A percentile compares a stretch with the other conserved stretches of the same genome.
Evolutionary conservation across 257 asterid species (phyloP).

Genomic region (Salvia miltiorrhiza): DNA sequence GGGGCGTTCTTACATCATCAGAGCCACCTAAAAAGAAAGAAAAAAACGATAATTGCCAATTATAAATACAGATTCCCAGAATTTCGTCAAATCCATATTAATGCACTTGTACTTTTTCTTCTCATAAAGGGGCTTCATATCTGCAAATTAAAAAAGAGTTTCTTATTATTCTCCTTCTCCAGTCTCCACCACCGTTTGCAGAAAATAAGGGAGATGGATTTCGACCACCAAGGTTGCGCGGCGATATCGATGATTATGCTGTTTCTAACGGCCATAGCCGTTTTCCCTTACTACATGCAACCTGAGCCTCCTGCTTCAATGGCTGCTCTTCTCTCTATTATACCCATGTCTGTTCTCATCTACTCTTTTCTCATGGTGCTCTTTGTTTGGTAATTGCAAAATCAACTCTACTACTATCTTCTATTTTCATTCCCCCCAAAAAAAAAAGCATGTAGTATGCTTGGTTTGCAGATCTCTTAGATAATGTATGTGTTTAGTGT

Average conservation of each 20-base stretch:
- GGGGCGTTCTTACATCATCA: neutral
- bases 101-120: neutral
- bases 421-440: too few relatives aligned
- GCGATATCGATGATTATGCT: slow-evolving; percentile 25
- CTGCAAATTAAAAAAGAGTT: too few relatives aligned
- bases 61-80: slow-evolving; percentile 18
- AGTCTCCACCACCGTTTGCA: neutral
- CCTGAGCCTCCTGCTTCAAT: slow-evolving; percentile 29
- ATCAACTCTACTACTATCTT: too few relatives aligned
- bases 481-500: neutral
- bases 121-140: neutral
- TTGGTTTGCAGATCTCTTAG: neutral
- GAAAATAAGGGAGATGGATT: slow-evolving; percentile 9
- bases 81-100: slow-evolving; percentile 9
- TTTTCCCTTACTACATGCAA: slow-evolving; percentile 34
- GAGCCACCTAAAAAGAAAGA: neutral
- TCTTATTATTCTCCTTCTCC: neutral
- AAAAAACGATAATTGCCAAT: neutral
- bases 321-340: slow-evolving; percentile 15
- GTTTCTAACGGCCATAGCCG: slow-evolving; percentile 7
- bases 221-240: slow-evolving; percentile 20
- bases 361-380: slow-evolving; percentile 26
- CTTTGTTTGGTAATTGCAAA: slow-evolving; percentile 27
- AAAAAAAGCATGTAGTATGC: neutral
- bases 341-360: slow-evolving; percentile 27